Conservation (phyloP, 2,329 filamentous ascomycete species). For the Ophiostoma perfectum region DNA sequence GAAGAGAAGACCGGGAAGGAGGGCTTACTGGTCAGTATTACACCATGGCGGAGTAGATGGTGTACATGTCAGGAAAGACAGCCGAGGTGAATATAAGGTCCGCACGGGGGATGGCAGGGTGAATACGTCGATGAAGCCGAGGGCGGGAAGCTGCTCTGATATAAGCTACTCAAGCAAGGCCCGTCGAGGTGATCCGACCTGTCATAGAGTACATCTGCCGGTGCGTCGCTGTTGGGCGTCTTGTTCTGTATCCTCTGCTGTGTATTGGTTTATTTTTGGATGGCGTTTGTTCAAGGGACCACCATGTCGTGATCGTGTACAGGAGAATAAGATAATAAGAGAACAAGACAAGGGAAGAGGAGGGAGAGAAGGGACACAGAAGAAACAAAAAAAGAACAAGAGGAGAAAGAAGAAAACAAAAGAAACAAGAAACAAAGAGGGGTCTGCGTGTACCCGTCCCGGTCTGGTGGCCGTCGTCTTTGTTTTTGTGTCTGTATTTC, state of each 20-base stretch:
- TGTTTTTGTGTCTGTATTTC: not conserved
- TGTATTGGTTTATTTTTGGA: slow-evolving; percentile 6
- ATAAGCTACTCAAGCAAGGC: not conserved
- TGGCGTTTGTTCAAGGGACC: not conserved
- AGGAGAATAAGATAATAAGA: not conserved
- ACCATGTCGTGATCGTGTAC: slow-evolving; percentile 5
- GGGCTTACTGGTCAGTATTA: not conserved
- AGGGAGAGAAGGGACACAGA: not conserved
- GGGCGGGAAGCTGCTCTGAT: slow-evolving; percentile 2
- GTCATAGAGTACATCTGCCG: not conserved
- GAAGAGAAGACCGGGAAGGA: not conserved
- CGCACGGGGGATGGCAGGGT: not conserved
- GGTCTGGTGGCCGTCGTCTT: not conserved
- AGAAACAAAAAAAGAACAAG: not conserved
- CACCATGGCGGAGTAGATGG: not conserved
- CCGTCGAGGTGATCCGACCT: not conserved
- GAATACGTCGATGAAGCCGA: not conserved
- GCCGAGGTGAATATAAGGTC: not conserved
- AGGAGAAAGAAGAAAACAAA: not conserved
- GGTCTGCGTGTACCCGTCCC: not conserved
- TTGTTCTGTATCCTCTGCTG: not conserved
- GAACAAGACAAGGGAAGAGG: not conserved
- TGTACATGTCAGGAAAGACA: not conserved
- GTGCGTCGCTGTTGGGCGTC: not conserved
- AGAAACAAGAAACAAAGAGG: not conserved